A percentile compares a stretch with the other conserved stretches of the same genome.
phyloP scores from a whole-genome alignment of 2,329 filamentous ascomycete species.

The Colletotrichum chlorophyti region DNA sequence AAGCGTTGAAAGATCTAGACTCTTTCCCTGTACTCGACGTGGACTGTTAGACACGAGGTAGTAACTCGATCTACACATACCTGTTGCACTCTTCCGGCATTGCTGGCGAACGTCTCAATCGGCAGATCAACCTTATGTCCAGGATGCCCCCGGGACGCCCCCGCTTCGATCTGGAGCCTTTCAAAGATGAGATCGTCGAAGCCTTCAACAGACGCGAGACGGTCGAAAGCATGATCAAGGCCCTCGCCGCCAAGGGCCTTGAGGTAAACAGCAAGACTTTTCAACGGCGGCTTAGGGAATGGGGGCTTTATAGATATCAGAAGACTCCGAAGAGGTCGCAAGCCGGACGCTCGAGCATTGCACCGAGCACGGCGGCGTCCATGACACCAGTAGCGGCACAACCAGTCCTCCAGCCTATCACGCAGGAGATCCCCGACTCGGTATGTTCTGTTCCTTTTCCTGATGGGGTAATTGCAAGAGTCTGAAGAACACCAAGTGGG shows the following conservation, averaged over 20 bases:
- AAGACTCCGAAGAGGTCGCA: background rate
- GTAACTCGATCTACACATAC: too few species aligned
- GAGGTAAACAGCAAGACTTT: slow-evolving; percentile 14
- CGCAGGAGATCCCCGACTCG: slow-evolving; percentile 17
- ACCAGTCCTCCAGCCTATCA: background rate
- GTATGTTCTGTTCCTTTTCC: slow-evolving; percentile 13
- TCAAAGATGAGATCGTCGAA: slow-evolving; percentile 14
- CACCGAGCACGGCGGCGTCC: background rate
- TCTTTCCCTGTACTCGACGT: too few species aligned
- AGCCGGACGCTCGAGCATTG: too few species aligned
- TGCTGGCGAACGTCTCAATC: too few species aligned
- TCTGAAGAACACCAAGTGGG: slow-evolving; percentile 19
- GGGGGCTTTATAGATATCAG: slow-evolving; percentile 9
- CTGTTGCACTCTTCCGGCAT: too few species aligned
- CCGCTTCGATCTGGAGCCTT: slow-evolving; percentile 17
- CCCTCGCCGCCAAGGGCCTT: slow-evolving; percentile 9
- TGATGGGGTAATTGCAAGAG: slow-evolving; percentile 25
- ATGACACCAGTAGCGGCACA: too few species aligned
- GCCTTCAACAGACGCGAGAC: slow-evolving; percentile 19
- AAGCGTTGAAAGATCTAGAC: too few species aligned
- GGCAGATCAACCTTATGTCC: too few species aligned
- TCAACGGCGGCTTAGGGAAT: slow-evolving; percentile 13
- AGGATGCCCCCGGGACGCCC: slow-evolving; percentile 16
- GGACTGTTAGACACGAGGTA: too few species aligned
- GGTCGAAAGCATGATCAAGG: slow-evolving; percentile 18